Conservation (phyloP, 2,329 filamentous ascomycete genomes). For the Fusarium buharicum region DNA sequence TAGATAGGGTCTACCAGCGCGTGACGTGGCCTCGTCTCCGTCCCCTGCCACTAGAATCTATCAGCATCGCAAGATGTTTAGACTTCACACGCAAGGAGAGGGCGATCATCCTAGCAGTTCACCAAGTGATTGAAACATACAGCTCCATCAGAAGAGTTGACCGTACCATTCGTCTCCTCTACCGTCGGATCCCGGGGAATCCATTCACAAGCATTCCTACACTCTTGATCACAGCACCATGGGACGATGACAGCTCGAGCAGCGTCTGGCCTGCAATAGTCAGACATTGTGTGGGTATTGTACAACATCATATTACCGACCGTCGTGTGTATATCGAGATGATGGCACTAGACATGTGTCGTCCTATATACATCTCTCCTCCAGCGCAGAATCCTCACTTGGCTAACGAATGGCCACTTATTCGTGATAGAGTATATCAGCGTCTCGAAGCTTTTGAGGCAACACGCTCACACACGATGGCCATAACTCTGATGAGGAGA, state of each 20-base stretch:
- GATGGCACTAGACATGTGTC: background rate
- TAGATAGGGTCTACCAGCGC: background rate
- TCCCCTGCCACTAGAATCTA: background rate
- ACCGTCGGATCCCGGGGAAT: background rate
- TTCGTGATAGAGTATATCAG: background rate
- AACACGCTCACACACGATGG: background rate
- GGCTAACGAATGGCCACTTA: background rate
- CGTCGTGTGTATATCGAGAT: background rate
- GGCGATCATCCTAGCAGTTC: background rate
- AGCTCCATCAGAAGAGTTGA: background rate
- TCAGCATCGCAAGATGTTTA: background rate
- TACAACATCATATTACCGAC: background rate
- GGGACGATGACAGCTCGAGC: background rate
- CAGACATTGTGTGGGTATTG: background rate
- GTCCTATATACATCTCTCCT: background rate
- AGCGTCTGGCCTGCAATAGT: background rate
- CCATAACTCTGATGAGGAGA: background rate
- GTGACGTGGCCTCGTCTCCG: background rate
- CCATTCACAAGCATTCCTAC: background rate
- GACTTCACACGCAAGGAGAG: background rate
- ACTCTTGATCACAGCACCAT: conserved; percentile 1
- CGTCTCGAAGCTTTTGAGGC: background rate
- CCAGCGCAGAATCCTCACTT: background rate
- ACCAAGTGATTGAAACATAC: background rate
- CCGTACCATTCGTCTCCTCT: background rate